Evolutionary conservation across 2,329 filamentous ascomycete genomes (phyloP).

Genomic region (Dryadomyces quercus-mongolicae): DNA sequence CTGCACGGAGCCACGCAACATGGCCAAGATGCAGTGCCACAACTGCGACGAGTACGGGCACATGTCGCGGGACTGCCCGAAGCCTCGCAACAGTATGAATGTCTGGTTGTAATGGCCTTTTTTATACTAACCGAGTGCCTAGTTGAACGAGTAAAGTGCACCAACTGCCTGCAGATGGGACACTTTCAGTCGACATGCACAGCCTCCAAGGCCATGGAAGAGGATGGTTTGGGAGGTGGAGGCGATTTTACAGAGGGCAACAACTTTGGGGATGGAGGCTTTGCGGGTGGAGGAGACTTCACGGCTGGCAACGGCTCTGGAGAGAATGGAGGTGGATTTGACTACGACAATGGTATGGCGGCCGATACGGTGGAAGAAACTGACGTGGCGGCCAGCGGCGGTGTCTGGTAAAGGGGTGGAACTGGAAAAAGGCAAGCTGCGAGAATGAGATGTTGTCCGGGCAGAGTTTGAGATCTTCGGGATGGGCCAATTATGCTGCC

Average conservation of each 20-base stretch:
- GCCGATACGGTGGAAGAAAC: background rate
- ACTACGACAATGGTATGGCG: background rate
- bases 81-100: conserved; percentile 41
- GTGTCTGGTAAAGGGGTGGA: background rate
- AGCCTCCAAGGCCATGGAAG: background rate
- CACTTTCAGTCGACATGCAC: conserved; percentile 29
- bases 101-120: background rate
- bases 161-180: conserved; percentile 39
- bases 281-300: background rate
- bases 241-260: background rate
- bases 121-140: background rate
- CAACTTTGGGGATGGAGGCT: background rate
- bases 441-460: background rate
- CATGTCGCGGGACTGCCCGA: conserved; percentile 34
- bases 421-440: background rate
- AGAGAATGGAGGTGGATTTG: background rate
- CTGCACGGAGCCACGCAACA: conserved; percentile 38
- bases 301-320: background rate
- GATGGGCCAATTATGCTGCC: no score
- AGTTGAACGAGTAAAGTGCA: conserved; percentile 44
- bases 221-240: background rate
- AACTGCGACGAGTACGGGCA: conserved; percentile 44
- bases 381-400: background rate
- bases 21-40: conserved; percentile 43
- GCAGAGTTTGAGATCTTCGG: no score